Percentiles rank a stretch among this genome's conserved stretches.
phyloP scores from a whole-genome alignment of 768 basidiomycete genomes.

The Tulasnella sp. region DNA sequence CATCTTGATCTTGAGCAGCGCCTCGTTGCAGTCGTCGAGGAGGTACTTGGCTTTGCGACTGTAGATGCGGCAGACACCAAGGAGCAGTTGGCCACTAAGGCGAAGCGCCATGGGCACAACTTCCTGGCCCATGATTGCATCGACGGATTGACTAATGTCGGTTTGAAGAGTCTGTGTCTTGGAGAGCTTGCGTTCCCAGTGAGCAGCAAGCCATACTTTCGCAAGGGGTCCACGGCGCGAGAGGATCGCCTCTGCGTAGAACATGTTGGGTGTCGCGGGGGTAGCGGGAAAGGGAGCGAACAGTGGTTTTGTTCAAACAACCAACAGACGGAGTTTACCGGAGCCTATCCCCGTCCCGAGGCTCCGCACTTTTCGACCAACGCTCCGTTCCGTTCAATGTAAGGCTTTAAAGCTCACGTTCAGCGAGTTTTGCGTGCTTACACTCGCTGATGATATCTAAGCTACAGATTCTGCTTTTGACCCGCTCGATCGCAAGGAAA shows the following conservation, averaged over 20 bases:
- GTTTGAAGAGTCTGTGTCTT: constrained; percentile 94
- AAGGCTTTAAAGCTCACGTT: not conserved
- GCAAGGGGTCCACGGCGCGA: constrained; percentile 92
- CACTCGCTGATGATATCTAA: not conserved
- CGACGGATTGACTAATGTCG: constrained; percentile 92
- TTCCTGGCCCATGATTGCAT: constrained; percentile 93
- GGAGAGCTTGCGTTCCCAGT: constrained; percentile 97
- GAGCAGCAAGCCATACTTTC: constrained; percentile 98
- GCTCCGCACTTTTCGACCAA: constrained; percentile 7
- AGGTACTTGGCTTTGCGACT: constrained; percentile 97
- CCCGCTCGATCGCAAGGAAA: not conserved
- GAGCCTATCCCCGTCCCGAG: not conserved
- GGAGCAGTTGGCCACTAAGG: constrained; percentile 92
- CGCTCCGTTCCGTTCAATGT: not conserved
- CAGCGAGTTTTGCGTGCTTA: not conserved
- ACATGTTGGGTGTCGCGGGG: constrained; percentile 47
- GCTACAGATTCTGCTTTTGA: not conserved
- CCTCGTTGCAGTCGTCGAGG: constrained; percentile 97
- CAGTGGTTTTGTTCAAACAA: constrained; percentile 24
- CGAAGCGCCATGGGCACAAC: constrained; percentile 87
- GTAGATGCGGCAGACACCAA: constrained; percentile 97
- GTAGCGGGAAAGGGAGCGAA: constrained; percentile 23
- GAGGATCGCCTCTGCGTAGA: constrained; percentile 92
- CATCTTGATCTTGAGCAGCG: constrained; percentile 93
- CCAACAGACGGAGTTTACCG: constrained; percentile 26